Evolutionary conservation across 78 protist species (phyloP).

Genomic region (Chrysochromulina parva): DNA sequence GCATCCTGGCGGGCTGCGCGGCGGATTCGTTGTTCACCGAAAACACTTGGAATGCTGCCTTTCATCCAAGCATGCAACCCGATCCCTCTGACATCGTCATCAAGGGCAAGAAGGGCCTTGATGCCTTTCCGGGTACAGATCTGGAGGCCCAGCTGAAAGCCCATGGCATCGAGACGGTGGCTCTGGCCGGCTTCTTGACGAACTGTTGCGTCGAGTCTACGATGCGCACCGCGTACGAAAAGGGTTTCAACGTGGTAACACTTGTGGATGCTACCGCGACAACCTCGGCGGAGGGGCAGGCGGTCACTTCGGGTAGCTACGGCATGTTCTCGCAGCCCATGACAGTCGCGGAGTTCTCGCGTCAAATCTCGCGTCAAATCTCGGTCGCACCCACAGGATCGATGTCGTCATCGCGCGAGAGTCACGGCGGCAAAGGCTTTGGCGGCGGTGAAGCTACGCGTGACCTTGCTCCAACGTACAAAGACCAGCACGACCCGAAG

Average conservation of each 20-base stretch:
- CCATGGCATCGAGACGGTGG: neutral
- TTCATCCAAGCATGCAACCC: neutral
- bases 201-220: conserved; percentile 17
- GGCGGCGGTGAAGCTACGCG: no score
- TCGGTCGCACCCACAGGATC: no score
- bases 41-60: neutral
- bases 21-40: neutral
- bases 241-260: conserved; percentile 4
- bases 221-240: conserved; percentile 21
- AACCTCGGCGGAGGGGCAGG: neutral
- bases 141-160: neutral
- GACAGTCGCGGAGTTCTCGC: neutral
- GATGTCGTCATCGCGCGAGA: no score
- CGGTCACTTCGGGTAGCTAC: neutral
- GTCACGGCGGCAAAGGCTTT: no score
- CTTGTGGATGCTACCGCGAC: neutral
- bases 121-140: neutral
- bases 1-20: neutral
- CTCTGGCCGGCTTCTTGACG: neutral
- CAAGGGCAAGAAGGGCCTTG: conserved; percentile 4
- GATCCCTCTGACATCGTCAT: neutral
- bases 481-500: no score
- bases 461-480: no score
- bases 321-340: neutral
- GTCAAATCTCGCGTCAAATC: no score